Percentiles rank a stretch among this genome's conserved stretches.
These are phyloP conservation scores for Emergomyces orientalis DNA, from an alignment of 2,329 filamentous ascomycete species.

Conservation along the genomic window DNA sequence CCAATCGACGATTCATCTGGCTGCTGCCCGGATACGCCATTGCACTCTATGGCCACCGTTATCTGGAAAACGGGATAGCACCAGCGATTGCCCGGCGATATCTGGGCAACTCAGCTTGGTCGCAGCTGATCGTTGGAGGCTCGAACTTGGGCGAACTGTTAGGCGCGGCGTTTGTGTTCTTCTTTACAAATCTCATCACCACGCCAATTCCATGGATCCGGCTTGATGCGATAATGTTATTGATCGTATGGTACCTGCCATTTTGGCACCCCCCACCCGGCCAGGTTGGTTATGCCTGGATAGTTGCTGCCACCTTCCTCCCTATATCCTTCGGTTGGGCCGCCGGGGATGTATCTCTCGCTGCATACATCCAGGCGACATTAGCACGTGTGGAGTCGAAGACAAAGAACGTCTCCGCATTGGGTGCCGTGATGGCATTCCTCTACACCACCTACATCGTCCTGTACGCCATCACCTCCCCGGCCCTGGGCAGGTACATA, in stretches of 20 bases:
- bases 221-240: constrained; percentile 38
- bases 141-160: constrained; percentile 44
- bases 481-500: constrained; percentile 40
- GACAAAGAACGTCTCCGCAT: constrained; percentile 39
- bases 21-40: constrained; percentile 42
- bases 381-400: constrained; percentile 39
- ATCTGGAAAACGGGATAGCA: constrained; percentile 43
- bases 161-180: constrained; percentile 41
- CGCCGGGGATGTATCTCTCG: constrained; percentile 43
- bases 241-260: constrained; percentile 43
- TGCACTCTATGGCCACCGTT: constrained; percentile 43
- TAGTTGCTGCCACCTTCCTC: constrained; percentile 39
- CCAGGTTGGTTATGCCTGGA: constrained; percentile 40
- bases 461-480: constrained; percentile 38
- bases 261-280: constrained; percentile 37
- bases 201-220: constrained; percentile 46
- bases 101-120: constrained; percentile 41
- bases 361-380: constrained; percentile 44
- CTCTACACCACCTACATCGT: constrained; percentile 44
- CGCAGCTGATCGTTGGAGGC: constrained; percentile 44
- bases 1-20: constrained; percentile 42
- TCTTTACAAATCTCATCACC: constrained; percentile 41
- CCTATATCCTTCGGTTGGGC: constrained; percentile 45
- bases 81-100: constrained; percentile 41
- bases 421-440: constrained; percentile 46